A percentile compares a stretch with the other conserved stretches of the same genome.
Conservation (phyloP, 169 alveolate species). For the Plasmodium chabaudi region DNA sequence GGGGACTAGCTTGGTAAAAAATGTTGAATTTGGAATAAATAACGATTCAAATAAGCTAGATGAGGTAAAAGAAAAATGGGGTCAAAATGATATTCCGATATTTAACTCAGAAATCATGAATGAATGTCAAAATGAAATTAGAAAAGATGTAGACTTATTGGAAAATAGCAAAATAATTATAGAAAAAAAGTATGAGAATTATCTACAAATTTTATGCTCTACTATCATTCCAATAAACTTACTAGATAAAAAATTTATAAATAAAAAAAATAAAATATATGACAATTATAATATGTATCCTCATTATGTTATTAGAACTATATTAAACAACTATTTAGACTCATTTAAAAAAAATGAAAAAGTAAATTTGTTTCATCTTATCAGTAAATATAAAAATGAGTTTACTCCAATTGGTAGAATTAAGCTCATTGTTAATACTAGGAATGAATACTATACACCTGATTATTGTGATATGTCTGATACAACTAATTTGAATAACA, state of each 20-base stretch:
- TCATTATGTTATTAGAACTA: conserved; percentile 29
- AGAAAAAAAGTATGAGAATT: conserved; percentile 19
- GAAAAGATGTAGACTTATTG: neutral
- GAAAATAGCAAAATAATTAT: conserved; percentile 11
- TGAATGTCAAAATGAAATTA: conserved; percentile 2
- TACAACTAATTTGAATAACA: neutral
- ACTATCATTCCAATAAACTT: conserved; percentile 45
- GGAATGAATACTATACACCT: conserved; percentile 7
- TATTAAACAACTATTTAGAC: conserved; percentile 33
- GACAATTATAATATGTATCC: conserved; percentile 48
- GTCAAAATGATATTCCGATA: neutral
- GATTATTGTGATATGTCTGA: neutral
- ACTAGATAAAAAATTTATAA: neutral
- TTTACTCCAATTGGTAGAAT: conserved; percentile 46
- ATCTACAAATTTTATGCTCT: conserved; percentile 48
- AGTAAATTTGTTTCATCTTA: conserved; percentile 25
- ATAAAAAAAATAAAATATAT: neutral
- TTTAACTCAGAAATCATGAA: conserved; percentile 8
- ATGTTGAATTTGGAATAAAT: neutral
- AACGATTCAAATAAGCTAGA: neutral
- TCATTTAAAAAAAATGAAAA: conserved; percentile 39
- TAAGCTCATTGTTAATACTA: conserved; percentile 8
- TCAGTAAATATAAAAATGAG: conserved; percentile 45
- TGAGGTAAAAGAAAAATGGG: neutral
- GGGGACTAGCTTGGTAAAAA: neutral